Evolutionary conservation across 2,329 filamentous ascomycete genomes (phyloP).

Genomic region (Penicillium sp.): DNA sequence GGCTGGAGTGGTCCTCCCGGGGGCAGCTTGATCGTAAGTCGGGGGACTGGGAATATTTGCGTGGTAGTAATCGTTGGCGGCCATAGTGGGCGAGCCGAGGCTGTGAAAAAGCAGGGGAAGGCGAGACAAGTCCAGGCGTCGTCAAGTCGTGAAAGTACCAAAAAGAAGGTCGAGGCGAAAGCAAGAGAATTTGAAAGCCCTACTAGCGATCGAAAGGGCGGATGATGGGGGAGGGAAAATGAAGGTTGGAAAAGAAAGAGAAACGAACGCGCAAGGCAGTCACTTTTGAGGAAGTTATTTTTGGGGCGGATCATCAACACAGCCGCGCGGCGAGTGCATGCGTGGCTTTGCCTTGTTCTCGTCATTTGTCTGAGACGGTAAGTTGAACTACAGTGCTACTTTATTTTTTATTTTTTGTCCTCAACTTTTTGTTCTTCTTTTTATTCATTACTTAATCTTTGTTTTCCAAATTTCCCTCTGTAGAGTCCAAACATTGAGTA

Average conservation of each 20-base stretch:
- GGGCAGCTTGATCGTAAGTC: constrained; percentile 39
- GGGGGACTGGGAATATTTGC: constrained; percentile 40
- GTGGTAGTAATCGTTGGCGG: constrained; percentile 70
- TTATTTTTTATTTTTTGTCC: too few species aligned
- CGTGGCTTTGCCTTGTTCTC: background rate
- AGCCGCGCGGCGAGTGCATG: constrained; percentile 27
- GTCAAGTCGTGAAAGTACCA: constrained; percentile 1
- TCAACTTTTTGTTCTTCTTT: too few species aligned
- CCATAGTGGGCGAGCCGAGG: constrained; percentile 53
- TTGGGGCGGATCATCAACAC: constrained; percentile 28
- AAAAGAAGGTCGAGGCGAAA: background rate
- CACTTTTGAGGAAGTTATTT: constrained; percentile 28
- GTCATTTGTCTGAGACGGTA: too few species aligned
- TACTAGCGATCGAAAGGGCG: background rate
- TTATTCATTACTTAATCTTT: too few species aligned
- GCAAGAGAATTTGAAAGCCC: background rate
- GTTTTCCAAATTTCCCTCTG: too few species aligned
- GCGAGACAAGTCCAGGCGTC: constrained; percentile 5
- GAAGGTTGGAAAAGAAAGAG: constrained; percentile 1
- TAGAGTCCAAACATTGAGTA: too few species aligned
- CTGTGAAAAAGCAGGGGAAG: constrained; percentile 1
- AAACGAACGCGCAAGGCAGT: constrained; percentile 21
- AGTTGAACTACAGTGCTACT: too few species aligned
- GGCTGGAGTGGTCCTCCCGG: constrained; percentile 37
- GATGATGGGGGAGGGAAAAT: background rate